Percentiles rank a stretch among this genome's conserved stretches.
Conservation (phyloP, 148 eudicot species). For the Vaccinium corymbosum region DNA sequence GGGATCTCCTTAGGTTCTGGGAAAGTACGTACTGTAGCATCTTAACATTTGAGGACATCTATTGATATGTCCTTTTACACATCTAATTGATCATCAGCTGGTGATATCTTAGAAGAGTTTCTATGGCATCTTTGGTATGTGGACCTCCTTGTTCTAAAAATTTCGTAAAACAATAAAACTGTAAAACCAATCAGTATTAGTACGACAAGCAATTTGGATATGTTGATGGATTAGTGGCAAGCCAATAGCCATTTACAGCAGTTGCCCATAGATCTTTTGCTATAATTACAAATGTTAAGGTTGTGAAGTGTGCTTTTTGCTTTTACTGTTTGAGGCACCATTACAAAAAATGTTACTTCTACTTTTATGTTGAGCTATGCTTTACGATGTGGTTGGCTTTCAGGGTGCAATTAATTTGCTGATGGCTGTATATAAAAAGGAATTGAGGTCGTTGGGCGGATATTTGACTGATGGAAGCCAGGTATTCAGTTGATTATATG, state of each 20-base stretch:
- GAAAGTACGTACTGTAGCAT: too few species aligned
- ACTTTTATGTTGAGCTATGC: background rate
- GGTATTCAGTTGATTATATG: constrained; percentile 42
- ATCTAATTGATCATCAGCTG: too few species aligned
- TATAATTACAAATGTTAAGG: background rate
- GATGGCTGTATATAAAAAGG: constrained; percentile 86
- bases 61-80: too few species aligned
- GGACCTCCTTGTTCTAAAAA: background rate
- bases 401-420: constrained; percentile 94
- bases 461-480: constrained; percentile 86
- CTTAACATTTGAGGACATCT: too few species aligned
- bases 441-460: constrained; percentile 68
- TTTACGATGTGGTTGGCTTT: background rate
- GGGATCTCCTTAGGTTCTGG: too few species aligned
- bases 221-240: background rate
- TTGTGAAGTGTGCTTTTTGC: background rate
- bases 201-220: background rate
- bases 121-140: too few species aligned
- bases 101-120: too few species aligned
- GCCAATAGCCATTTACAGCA: background rate
- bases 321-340: background rate
- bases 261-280: too few species aligned
- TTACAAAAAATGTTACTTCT: background rate
- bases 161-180: background rate
- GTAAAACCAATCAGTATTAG: background rate